A percentile compares a stretch with the other conserved stretches of the same genome.
These are phyloP conservation scores for Hemerocallis citrina DNA, from an alignment of 106 monocot species.

Conservation along the genomic window DNA sequence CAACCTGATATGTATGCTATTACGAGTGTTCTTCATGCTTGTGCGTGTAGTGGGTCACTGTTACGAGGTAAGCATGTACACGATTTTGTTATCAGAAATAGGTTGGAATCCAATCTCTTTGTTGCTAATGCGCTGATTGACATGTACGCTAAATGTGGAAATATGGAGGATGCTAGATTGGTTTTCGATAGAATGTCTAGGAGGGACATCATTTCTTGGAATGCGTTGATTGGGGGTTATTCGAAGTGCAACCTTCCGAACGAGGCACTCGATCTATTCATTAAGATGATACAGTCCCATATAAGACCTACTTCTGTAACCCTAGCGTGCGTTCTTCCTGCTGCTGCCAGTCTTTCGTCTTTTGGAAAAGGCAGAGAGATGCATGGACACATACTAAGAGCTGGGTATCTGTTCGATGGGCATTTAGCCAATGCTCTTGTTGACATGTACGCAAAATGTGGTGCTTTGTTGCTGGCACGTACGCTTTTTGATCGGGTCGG, in stretches of 20 bases:
- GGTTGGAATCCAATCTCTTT: constrained; percentile 32
- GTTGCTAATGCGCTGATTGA: constrained; percentile 75
- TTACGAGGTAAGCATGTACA: constrained; percentile 45
- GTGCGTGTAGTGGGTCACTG: constrained; percentile 35
- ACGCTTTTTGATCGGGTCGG: constrained; percentile 28
- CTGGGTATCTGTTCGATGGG: constrained; percentile 19
- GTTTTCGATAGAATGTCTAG: constrained; percentile 31
- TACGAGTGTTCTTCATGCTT: constrained; percentile 63
- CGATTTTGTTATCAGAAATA: constrained; percentile 32
- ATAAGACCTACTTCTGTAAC: constrained; percentile 50
- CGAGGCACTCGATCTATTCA: constrained; percentile 52
- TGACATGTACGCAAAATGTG: constrained; percentile 69
- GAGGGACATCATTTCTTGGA: constrained; percentile 70
- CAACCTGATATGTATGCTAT: constrained; percentile 40
- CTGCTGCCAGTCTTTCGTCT: constrained; percentile 45
- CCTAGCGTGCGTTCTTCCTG: constrained; percentile 63
- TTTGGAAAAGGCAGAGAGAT: constrained; percentile 74
- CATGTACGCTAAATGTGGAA: constrained; percentile 74
- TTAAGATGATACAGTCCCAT: constrained; percentile 46
- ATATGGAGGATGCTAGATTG: constrained; percentile 44
- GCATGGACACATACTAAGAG: constrained; percentile 39
- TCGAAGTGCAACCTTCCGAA: constrained; percentile 50
- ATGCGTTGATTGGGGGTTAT: constrained; percentile 70
- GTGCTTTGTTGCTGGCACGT: constrained; percentile 33
- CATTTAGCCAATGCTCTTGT: constrained; percentile 43